Base-by-base conservation (phyloP, 495 filamentous ascomycete species). In the Wilcoxina mikolae region DNA sequence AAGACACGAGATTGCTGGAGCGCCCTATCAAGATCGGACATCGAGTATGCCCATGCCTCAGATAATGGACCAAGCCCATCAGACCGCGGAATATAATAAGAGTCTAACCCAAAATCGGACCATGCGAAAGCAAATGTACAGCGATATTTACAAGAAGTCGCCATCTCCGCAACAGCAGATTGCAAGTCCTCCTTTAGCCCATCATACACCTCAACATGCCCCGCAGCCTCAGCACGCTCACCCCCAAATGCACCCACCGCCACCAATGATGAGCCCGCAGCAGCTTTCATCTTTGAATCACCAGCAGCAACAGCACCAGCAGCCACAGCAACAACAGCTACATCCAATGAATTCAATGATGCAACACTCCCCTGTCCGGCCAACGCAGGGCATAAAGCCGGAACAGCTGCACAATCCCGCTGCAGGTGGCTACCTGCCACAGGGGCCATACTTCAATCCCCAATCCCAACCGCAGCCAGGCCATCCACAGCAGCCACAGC, bases 61-160 rank as follows among this genome's bases (percentile, higher is more conserved):
- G 58, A 80, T 96, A 53, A 72, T 93, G 55, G 85, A 84, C 49
- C 88, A 96, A 63, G 88, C 88, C 26, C 76, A 83, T 27, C 86
- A 91, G 38, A 81, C 89, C 3, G 84, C 87, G 28, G 89, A 96
- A 61, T 94, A 80, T 71, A 96, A 94, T 69, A 89, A 89, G 61
- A 71, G 73, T 26, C 71, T 96, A 25, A 82, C 79, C 54, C 75
- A 81, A 53, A 82, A 87, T 61, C 79, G 90, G 53, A 78, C 73
- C 25, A 79, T 81, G 66, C 81, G 91, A 50, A 75, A 71, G 39
- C 80, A 87, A 51, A 58, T 58, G 54, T 89, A 83, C 54, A 72
- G 91, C 57, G 79, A 85, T 50, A 80, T 80, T 9, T 66, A 41
- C 54, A 44, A 95, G 85, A 81, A 75, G 78, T 54, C 78, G 80